Evolutionary conservation across 2,329 filamentous ascomycete species (phyloP).

Genomic region (Colletotrichum sp.): DNA sequence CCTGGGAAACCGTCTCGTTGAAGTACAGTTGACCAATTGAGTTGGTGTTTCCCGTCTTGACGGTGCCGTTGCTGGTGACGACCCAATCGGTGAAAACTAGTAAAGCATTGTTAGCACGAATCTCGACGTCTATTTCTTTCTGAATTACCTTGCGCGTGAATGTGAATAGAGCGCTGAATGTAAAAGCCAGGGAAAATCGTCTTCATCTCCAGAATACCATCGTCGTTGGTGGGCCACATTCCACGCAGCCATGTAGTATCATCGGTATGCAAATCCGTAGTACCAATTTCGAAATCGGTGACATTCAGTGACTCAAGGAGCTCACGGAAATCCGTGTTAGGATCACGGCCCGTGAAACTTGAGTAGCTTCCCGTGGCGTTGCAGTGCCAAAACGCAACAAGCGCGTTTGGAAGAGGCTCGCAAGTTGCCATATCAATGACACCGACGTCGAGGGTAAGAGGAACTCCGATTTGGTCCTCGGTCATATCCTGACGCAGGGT

Average conservation of each 20-base stretch:
- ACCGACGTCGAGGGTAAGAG: neutral
- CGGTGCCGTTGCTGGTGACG: neutral
- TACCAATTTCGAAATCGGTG: neutral
- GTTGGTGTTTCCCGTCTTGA: constrained; percentile 27
- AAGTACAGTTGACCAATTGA: constrained; percentile 27
- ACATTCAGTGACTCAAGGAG: neutral
- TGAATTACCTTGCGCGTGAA: constrained; percentile 39
- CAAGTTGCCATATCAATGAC: constrained; percentile 6
- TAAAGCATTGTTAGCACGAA: neutral
- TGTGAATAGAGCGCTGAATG: constrained; percentile 49
- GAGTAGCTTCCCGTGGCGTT: neutral
- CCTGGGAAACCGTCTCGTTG: neutral
- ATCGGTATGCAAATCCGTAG: neutral
- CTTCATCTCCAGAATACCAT: neutral
- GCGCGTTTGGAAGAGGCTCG: neutral
- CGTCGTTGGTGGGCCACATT: neutral
- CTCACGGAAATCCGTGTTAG: neutral
- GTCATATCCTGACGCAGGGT: neutral
- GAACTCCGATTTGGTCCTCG: neutral
- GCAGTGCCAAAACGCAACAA: neutral
- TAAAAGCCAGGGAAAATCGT: constrained; percentile 33
- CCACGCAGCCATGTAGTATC: neutral
- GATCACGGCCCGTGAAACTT: neutral
- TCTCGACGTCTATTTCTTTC: neutral
- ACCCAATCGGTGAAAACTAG: constrained; percentile 14